Percentiles rank a stretch among this genome's conserved stretches.
Conservation (phyloP, 768 basidiomycete genomes). For the Boletus tylopilopsis region DNA sequence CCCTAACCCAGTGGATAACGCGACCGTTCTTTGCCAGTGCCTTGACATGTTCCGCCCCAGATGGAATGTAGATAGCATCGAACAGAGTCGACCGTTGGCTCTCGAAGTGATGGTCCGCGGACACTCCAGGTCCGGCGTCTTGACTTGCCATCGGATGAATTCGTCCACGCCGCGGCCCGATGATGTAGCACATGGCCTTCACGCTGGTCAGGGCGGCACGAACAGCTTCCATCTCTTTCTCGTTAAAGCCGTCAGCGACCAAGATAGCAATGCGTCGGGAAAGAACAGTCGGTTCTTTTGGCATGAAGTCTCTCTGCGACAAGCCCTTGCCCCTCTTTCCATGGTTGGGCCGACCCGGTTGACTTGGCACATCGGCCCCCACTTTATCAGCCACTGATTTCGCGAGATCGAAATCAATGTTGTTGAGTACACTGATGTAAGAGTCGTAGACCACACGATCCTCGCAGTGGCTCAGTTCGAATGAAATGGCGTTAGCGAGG, state of each 20-base stretch:
- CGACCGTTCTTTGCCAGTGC: conserved; percentile 60
- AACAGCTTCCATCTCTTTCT: conserved; percentile 54
- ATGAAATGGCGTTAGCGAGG: conserved; percentile 64
- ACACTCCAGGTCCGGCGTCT: conserved; percentile 30
- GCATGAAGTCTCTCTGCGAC: conserved; percentile 55
- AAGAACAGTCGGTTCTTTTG: conserved; percentile 55
- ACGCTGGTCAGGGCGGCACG: conserved; percentile 48
- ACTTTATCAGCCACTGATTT: conserved; percentile 63
- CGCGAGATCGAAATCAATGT: conserved; percentile 74
- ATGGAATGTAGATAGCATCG: conserved; percentile 78
- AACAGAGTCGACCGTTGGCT: conserved; percentile 80
- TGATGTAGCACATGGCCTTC: conserved; percentile 57
- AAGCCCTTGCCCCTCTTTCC: conserved; percentile 53
- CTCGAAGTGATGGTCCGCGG: conserved; percentile 71
- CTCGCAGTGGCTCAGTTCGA: conserved; percentile 83
- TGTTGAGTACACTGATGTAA: conserved; percentile 64
- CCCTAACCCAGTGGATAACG: conserved; percentile 76
- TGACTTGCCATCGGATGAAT: conserved; percentile 32
- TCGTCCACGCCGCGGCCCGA: conserved; percentile 65
- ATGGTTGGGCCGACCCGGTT: conserved; percentile 50
- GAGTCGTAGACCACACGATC: conserved; percentile 66
- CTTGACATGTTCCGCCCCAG: conserved; percentile 59
- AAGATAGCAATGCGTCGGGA: conserved; percentile 75
- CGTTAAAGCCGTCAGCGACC: conserved; percentile 71
- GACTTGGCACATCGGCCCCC: conserved; percentile 53